Base-by-base conservation (phyloP, 1,284 basidiomycete species). In the Grifola frondosa region DNA sequence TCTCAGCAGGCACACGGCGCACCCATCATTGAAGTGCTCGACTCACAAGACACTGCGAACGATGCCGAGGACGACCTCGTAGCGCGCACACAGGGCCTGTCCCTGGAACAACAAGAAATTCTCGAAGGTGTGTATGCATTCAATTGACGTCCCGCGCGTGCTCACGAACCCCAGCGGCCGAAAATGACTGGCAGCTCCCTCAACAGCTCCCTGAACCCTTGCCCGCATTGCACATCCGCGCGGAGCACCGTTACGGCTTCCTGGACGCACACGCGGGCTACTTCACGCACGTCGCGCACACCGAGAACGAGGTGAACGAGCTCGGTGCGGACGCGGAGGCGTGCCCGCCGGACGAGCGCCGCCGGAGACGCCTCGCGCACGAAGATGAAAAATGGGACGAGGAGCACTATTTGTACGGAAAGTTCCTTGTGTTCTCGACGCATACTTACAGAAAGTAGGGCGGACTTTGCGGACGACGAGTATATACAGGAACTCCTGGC, bases 251-350 rank as follows among this genome's bases (percentile, higher is more conserved):
- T 9, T 91, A 91, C 54, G 88, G 88, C 4, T 91, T 91, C 62
- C 63, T 91, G 46, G 69, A 86, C 58, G 68, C 77, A 57, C 74
- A 91, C 59, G 76, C 77, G 1, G 84, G 85, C 11, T 90, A 86
- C 60, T 85, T 91, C 57, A 69, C 65, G 40, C 81, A 88, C 60
- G 80, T 81, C 13, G 62, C 66, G n/a, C 77, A 85, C 52, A 77
- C 75, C 8, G 84, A 84, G 61, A 91, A 91, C 56, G 88, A 90
- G 56, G 69, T 88, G 11, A 88, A 89, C 54, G 87, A 88, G 54
- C 71, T 91, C 10, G 87, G 85, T 4, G 39, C 64, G n/a, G 74
- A 83, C 46, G 81, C 73, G 13, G 88, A 91, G 64, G 71, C 59
- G 0, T 67, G 69, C 31, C 46, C 63, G 2, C 60, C 51, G 2